phyloP scores from a whole-genome alignment of 805 yeast species.

The Wickerhamiella shivajii region DNA sequence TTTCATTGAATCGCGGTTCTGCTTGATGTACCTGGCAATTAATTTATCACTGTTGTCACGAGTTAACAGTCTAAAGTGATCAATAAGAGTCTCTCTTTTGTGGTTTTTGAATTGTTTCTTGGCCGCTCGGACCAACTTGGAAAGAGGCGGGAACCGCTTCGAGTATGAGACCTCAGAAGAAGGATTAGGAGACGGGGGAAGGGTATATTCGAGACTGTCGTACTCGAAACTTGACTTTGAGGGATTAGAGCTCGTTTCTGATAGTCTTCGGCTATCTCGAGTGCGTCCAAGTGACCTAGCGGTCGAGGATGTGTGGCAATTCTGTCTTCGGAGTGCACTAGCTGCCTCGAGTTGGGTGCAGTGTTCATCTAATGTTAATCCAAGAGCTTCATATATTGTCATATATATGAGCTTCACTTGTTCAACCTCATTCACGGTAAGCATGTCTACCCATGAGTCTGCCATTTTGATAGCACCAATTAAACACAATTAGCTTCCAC shows the following conservation, averaged over 20 bases:
- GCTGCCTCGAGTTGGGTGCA: too few species aligned
- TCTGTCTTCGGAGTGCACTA: not conserved
- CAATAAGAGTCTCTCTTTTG: not conserved
- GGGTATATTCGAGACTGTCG: too few species aligned
- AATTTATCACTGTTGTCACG: conserved; percentile 67
- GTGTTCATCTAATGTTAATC: conserved; percentile 1
- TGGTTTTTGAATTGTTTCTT: not conserved
- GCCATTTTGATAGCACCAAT: too few species aligned
- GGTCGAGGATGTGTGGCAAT: too few species aligned
- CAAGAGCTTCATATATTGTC: conserved; percentile 2
- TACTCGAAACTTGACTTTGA: not conserved
- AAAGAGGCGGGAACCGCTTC: conserved; percentile 2
- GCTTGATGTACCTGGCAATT: conserved; percentile 57
- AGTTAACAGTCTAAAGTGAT: conserved; percentile 3
- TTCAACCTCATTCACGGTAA: too few species aligned
- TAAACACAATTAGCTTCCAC: too few species aligned
- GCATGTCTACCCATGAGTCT: too few species aligned
- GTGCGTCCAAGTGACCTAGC: too few species aligned
- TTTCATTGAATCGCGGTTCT: conserved; percentile 67
- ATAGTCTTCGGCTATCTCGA: not conserved
- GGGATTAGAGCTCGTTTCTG: not conserved
- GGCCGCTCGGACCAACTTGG: not conserved
- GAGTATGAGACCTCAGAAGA: not conserved
- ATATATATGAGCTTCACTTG: conserved; percentile 7
- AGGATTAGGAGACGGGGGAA: too few species aligned